phyloP scores from a whole-genome alignment of 768 basidiomycete genomes.

The Boletus insuetus region DNA sequence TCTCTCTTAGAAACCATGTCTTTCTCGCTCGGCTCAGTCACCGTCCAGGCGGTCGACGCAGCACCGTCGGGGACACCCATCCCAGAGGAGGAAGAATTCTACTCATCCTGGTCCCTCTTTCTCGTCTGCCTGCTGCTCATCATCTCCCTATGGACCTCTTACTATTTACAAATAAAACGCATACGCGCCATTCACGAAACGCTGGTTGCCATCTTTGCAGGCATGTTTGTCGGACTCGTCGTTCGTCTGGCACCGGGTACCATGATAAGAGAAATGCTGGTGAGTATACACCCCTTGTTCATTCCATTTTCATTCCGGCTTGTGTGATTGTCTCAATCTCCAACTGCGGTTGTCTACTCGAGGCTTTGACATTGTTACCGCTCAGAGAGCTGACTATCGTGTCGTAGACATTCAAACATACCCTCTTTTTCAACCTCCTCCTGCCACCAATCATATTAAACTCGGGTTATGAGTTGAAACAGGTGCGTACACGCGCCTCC shows the following conservation, averaged over 20 bases:
- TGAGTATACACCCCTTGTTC: constrained; percentile 43
- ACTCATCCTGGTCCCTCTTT: constrained; percentile 92
- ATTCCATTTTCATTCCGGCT: not conserved
- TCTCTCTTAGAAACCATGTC: constrained; percentile 33
- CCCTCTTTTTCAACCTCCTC: constrained; percentile 96
- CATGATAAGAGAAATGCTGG: constrained; percentile 96
- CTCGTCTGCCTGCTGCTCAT: constrained; percentile 91
- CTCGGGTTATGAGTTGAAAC: constrained; percentile 96
- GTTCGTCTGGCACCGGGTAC: constrained; percentile 89
- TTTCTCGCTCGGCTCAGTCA: constrained; percentile 36
- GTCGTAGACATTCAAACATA: constrained; percentile 88
- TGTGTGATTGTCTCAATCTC: too few relatives aligned
- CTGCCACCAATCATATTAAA: constrained; percentile 97
- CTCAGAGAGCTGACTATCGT: not conserved
- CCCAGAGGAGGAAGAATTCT: constrained; percentile 81
- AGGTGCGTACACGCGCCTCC: constrained; percentile 47
- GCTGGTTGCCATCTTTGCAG: constrained; percentile 89
- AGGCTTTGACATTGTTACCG: too few relatives aligned
- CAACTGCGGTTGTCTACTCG: too few relatives aligned
- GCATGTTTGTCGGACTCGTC: constrained; percentile 93
- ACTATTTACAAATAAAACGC: constrained; percentile 95
- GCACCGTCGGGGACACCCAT: constrained; percentile 37
- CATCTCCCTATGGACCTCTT: constrained; percentile 92
- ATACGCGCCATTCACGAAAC: constrained; percentile 97
- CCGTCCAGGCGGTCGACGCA: constrained; percentile 24